Base-by-base conservation (phyloP, 108 stramenopile species). In the Conticribra weissflogii region DNA sequence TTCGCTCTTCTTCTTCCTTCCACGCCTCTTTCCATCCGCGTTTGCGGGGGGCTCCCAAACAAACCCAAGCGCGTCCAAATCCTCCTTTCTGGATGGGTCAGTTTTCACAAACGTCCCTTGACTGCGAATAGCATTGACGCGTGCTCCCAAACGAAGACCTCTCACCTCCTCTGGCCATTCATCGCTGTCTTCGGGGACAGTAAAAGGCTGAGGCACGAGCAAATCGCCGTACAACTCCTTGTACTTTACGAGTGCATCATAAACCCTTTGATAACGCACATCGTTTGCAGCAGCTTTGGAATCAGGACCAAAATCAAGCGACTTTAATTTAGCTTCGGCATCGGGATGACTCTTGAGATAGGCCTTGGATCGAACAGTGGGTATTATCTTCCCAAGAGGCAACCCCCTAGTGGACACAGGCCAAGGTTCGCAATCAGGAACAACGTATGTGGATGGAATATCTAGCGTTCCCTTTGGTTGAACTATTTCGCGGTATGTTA, bases 81-180 rank as follows among this genome's bases (percentile, higher is more conserved):
- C 68, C 25, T 81, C 68, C 56, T 69, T 86, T 24, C 95, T 63
- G 44, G 79, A 77, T 27, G 91, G 85, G 68, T 88, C 72, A 18
- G 72, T 72, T 55, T 88, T 92, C 23, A 96, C 87, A 78, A 93
- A 93, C 29, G 92, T 93, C 58, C 92, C 92, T 67, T 92, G 92
- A 47, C 85, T 83, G 53, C 95, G 85, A 67, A 96, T 93, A n/a
- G 91, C 88, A 80, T 93, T 92, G 33, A 96, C 95, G 24, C 92
- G 83, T 25, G 88, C 89, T 9, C 95, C 95, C 29, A 96, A 81
- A 25, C 86, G 78, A 27, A 96, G 75, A 5, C 88, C 91, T 86
- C 92, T 88, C 18, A 84, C 71, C 44, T 89, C 84, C 63, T 92
- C 83, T 25, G 89, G 85, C 89, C 91, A 96, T 8, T 81, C 81